Percentiles rank a stretch among this genome's conserved stretches.
These are phyloP conservation scores for Mycena olivaceomarginata DNA, from an alignment of 768 basidiomycete genomes.

Conservation along the genomic window DNA sequence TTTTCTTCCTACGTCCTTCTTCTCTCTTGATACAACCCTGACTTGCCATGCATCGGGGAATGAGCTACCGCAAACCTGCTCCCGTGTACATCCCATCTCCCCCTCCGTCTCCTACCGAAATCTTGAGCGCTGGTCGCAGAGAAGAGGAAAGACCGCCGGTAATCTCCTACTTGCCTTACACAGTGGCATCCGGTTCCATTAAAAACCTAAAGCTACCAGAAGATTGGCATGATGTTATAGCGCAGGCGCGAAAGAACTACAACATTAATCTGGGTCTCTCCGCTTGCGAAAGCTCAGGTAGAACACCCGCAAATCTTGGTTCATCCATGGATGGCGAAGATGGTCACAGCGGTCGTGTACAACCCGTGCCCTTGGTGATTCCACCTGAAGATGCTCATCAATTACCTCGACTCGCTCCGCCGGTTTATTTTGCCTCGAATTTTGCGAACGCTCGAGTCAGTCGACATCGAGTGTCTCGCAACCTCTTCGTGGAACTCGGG, in stretches of 20 bases:
- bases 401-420: constrained; percentile 36
- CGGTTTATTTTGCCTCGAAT: constrained; percentile 34
- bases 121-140: constrained; percentile 17
- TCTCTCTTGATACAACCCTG: background rate
- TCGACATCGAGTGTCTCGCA: constrained; percentile 26
- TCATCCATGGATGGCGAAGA: background rate
- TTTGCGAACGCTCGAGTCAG: background rate
- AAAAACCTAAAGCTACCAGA: constrained; percentile 39
- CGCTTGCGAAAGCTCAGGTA: background rate
- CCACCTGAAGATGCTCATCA: background rate
- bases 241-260: constrained; percentile 25
- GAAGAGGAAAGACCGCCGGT: constrained; percentile 40
- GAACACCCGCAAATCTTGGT: background rate
- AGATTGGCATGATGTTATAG: constrained; percentile 35
- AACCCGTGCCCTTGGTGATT: background rate
- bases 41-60: constrained; percentile 59
- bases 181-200: constrained; percentile 6
- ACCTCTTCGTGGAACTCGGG: background rate
- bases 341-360: background rate
- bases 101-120: constrained; percentile 63
- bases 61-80: constrained; percentile 84
- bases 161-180: background rate
- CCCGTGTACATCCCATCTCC: constrained; percentile 82
- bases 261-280: background rate
- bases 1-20: background rate